These are phyloP conservation scores for Blastomyces silverae DNA, from an alignment of 2,329 filamentous ascomycete genomes.

Conservation along the genomic window DNA sequence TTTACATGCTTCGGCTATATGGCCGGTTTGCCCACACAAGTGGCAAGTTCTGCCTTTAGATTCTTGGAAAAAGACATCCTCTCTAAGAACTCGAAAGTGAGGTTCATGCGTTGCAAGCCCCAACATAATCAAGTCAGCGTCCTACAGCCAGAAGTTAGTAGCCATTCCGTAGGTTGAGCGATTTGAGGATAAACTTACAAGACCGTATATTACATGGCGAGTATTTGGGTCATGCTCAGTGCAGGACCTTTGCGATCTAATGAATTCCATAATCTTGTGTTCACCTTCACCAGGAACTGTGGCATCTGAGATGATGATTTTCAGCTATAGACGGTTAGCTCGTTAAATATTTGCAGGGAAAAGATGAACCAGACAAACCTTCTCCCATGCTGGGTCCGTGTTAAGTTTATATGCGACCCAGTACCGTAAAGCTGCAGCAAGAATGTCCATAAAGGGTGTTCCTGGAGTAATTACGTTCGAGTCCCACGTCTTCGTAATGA, in stretches of 20 bases:
- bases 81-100: conserved; percentile 89
- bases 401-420: conserved; percentile 98
- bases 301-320: conserved; percentile 97
- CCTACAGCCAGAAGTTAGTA: conserved; percentile 38
- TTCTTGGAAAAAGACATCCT: conserved; percentile 93
- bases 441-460: conserved; percentile 97
- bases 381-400: conserved; percentile 91
- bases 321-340: conserved; percentile 50
- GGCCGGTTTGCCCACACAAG: conserved; percentile 85
- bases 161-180: background rate
- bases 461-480: conserved; percentile 84
- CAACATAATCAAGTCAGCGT: conserved; percentile 98
- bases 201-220: conserved; percentile 92
- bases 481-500: conserved; percentile 85
- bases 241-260: conserved; percentile 84
- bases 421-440: conserved; percentile 82
- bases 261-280: conserved; percentile 99
- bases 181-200: conserved; percentile 40
- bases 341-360: background rate
- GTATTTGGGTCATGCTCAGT: conserved; percentile 94
- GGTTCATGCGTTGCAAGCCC: conserved; percentile 95
- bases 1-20: conserved; percentile 78
- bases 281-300: conserved; percentile 97
- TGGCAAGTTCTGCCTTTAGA: conserved; percentile 74
- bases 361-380: conserved; percentile 37